Base-by-base conservation (phyloP, 768 basidiomycete species). In the Mycena polygramma region DNA sequence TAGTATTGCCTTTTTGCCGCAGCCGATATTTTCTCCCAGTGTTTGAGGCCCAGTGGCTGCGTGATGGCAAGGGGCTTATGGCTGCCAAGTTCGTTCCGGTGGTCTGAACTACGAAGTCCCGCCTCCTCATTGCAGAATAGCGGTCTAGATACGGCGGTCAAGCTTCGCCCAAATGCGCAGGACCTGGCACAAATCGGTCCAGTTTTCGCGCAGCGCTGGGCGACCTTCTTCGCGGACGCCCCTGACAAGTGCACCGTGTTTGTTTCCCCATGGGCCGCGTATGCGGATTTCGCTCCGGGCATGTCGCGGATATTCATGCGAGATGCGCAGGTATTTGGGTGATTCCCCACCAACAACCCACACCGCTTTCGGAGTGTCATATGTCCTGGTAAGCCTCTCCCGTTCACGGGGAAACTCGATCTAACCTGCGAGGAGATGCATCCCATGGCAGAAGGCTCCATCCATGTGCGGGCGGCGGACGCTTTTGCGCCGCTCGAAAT, bases 91-190 rank as follows among this genome's bases (percentile, higher is more conserved):
- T 43, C 2, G 83, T 68, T 20, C 13, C 13, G 39, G 39, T 39
- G 7, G 7, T 15, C 17, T 5, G 51, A 52, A 52, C 26, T 26
- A 9, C 1, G 10, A 7, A 52, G 8, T 45, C 17, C 5, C 37
- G 36, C n/a, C 20, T 19, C 13, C 17, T 35, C 10, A 46, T 41
- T 15, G 41, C 5, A 24, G 15, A 30, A 22, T 8, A 90, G 89
- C 71, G 88, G 81, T 1, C 66, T 86, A 30, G 88, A 91, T 65
- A 84, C 84, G 26, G 89, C 87, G 5, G 82, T 88, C 69, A 90
- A 89, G 73, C 71, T 90, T 15, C 82, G 91, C 35, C 90, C 90
- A 2, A 84, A 77, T 20, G 70, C 73, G 1, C 78, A 81, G 2
- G 90, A 91, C 46, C 79, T 89, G 35, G 79, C 83, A 57, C 81